Conservation (phyloP, 371 early-diverging fungal species). For the Umbelopsis sp. region DNA sequence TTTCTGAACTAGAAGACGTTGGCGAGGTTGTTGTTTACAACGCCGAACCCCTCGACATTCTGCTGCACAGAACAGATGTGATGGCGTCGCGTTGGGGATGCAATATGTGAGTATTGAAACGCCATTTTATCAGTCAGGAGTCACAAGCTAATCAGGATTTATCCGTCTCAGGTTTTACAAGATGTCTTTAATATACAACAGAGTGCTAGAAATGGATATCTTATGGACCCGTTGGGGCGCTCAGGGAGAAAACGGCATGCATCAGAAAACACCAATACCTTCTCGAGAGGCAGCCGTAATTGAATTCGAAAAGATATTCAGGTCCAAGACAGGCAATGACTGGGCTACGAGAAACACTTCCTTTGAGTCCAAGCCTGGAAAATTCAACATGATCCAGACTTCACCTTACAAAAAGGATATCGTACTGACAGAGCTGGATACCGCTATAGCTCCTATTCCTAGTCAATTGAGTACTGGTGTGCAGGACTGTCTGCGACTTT, state of each 20-base stretch:
- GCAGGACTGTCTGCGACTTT: slow-evolving; percentile 43
- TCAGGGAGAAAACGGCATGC: slow-evolving; percentile 54
- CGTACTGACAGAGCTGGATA: slow-evolving; percentile 37
- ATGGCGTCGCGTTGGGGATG: slow-evolving; percentile 27
- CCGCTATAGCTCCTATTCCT: slow-evolving; percentile 16
- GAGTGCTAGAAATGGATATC: slow-evolving; percentile 50
- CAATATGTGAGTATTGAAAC: slow-evolving; percentile 36
- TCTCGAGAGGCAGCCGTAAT: slow-evolving; percentile 49
- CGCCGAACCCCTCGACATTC: slow-evolving; percentile 43
- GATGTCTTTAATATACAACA: slow-evolving; percentile 58
- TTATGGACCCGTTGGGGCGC: slow-evolving; percentile 66
- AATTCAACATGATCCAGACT: slow-evolving; percentile 44
- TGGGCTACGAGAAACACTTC: slow-evolving; percentile 43
- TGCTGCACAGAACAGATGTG: slow-evolving; percentile 57
- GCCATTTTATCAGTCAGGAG: neutral
- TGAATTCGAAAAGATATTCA: slow-evolving; percentile 66
- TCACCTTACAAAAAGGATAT: slow-evolving; percentile 26
- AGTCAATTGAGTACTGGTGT: slow-evolving; percentile 29
- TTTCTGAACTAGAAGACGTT: slow-evolving; percentile 44
- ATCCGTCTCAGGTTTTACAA: slow-evolving; percentile 54
- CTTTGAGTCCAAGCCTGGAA: slow-evolving; percentile 49
- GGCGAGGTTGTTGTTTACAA: slow-evolving; percentile 40
- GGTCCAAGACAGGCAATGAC: slow-evolving; percentile 57
- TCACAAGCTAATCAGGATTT: neutral
- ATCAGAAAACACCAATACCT: slow-evolving; percentile 62